A percentile compares a stretch with the other conserved stretches of the same genome.
phyloP scores from a whole-genome alignment of 2,329 filamentous ascomycete genomes.

The Hypoxylon sp. region DNA sequence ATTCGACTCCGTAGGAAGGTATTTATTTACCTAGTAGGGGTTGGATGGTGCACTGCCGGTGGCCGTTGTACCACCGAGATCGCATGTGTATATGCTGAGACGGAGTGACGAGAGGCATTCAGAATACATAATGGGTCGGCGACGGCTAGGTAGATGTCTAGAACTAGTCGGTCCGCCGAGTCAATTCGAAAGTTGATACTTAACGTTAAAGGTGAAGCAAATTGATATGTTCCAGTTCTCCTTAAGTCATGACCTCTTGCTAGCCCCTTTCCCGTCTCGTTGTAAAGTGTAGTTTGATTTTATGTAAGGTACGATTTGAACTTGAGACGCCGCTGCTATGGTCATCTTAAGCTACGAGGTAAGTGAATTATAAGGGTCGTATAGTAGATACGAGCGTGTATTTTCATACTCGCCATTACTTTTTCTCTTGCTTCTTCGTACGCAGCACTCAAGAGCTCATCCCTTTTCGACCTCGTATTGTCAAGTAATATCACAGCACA shows the following conservation, averaged over 20 bases:
- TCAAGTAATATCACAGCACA: neutral
- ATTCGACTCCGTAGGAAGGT: constrained; percentile 18
- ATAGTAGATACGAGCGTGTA: too few species aligned
- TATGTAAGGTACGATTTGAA: neutral
- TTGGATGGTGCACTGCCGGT: constrained; percentile 13
- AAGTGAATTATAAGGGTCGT: neutral
- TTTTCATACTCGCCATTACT: neutral
- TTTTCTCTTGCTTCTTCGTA: neutral
- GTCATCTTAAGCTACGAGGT: neutral
- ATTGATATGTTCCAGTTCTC: neutral
- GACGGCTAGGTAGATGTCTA: constrained; percentile 4
- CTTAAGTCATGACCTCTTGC: neutral
- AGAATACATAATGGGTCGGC: constrained; percentile 23
- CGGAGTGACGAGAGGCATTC: constrained; percentile 28
- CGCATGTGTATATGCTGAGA: constrained; percentile 39
- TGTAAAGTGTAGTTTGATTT: neutral
- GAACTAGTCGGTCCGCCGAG: constrained; percentile 1
- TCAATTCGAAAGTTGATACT: constrained; percentile 8
- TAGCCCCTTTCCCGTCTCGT: neutral
- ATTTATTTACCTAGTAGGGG: constrained; percentile 6
- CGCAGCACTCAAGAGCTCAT: too few species aligned
- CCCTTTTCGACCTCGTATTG: neutral
- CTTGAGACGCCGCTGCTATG: neutral
- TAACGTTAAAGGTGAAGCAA: neutral
- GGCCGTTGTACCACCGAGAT: constrained; percentile 15